These are phyloP conservation scores for Agaricus bisporus DNA, from an alignment of 768 basidiomycete species.

Conservation along the genomic window DNA sequence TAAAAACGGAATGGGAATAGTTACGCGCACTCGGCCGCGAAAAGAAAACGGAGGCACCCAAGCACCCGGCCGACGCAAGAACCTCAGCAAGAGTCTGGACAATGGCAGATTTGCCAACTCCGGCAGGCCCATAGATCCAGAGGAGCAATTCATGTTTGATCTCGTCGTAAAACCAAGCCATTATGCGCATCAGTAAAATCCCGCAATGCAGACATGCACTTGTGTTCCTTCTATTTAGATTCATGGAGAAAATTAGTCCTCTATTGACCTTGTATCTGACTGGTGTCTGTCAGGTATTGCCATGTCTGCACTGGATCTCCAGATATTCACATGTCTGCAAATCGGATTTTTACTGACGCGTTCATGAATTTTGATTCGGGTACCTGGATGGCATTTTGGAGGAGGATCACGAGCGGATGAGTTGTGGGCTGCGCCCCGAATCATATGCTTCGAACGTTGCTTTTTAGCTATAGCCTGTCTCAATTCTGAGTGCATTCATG, in stretches of 20 bases:
- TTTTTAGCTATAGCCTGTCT: not conserved
- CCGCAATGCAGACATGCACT: no score
- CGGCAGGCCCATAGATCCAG: conserved; percentile 1
- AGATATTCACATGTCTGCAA: no score
- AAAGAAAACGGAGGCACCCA: conserved; percentile 4
- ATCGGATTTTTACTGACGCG: no score
- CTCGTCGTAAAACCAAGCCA: not conserved
- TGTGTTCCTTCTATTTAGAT: no score
- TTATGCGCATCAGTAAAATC: no score
- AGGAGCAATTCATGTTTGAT: not conserved
- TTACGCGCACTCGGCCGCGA: not conserved
- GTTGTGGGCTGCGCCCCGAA: not conserved
- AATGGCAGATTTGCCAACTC: not conserved
- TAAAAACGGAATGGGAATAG: not conserved
- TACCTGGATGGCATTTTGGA: not conserved
- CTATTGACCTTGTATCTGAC: no score
- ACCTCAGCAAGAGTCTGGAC: not conserved
- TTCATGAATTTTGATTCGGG: not conserved
- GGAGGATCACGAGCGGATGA: not conserved
- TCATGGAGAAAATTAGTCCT: no score
- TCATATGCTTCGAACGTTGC: not conserved
- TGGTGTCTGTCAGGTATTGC: no score
- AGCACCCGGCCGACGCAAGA: not conserved
- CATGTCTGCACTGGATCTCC: no score
- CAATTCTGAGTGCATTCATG: no score